Evolutionary conservation across 2,329 filamentous ascomycete genomes (phyloP).

Genomic region (Botrytis cinerea): DNA sequence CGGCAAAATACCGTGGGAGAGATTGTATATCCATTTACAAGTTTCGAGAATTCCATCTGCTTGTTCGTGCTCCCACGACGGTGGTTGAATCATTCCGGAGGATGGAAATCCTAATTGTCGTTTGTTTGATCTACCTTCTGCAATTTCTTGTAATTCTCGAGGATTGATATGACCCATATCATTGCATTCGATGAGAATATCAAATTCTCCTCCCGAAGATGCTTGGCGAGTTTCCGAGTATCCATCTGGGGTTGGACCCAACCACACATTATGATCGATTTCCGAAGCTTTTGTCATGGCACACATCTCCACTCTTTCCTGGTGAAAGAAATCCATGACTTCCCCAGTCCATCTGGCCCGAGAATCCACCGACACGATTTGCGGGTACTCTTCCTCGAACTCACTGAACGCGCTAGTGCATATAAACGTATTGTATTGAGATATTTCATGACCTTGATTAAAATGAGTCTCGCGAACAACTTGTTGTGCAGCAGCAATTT

Average conservation of each 20-base stretch:
- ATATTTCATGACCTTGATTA: constrained; percentile 54
- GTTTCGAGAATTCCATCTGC: constrained; percentile 82
- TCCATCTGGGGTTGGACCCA: constrained; percentile 80
- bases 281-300: constrained; percentile 87
- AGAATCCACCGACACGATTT: constrained; percentile 75
- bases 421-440: constrained; percentile 84
- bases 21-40: constrained; percentile 85
- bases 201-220: constrained; percentile 60
- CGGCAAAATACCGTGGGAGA: constrained; percentile 43
- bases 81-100: constrained; percentile 86
- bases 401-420: constrained; percentile 63
- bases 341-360: constrained; percentile 71
- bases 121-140: constrained; percentile 51
- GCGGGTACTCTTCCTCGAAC: constrained; percentile 69
- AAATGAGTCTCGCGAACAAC: constrained; percentile 70
- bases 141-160: constrained; percentile 63
- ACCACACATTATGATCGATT: constrained; percentile 85
- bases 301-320: constrained; percentile 91
- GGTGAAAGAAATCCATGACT: constrained; percentile 84
- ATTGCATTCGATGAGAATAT: constrained; percentile 85
- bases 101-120: constrained; percentile 73
- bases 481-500: constrained; percentile 74
- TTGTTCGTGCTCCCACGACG: constrained; percentile 80
- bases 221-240: constrained; percentile 46
- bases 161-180: constrained; percentile 79